Evolutionary conservation across 768 basidiomycete genomes (phyloP), one percentile per base, ranked within the genome.

Genomic region (Scleroderma bovista): DNA sequence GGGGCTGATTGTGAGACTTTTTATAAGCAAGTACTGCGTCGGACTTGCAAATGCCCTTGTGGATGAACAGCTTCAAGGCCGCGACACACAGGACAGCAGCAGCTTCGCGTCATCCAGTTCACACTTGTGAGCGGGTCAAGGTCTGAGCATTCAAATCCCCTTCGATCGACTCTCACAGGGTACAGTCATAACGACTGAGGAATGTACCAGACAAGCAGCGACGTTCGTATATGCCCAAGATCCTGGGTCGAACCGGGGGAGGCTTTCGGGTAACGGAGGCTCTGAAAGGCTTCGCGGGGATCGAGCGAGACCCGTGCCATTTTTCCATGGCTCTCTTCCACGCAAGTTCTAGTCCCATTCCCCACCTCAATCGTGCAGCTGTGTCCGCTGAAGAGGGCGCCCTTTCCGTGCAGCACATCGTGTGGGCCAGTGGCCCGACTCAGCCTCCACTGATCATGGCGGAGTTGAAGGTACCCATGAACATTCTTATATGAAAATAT

Each of bases 81-180:
- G 77, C 80, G 76, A 80, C 78, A 58, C 58, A 78, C 79, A 72
- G 71, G 71, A 70, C 57, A 59, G 56, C 52, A 12, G 12, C 34
- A 12, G 12, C 34, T 36, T 36, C 34, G 34, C 12, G 34, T 51
- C 42, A 22, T 38, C 26, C 34, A 44, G 52, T 66, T 57, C 57
- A 60, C 53, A 48, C 60, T 80, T 64, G 73, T 78, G 78, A 83
- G 81, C 80, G 81, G 83, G 81, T 77, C 75, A 83, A 84, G 81
- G 81, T 83, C 80, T 81, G 81, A 84, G 80, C 69, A 76, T 79
- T 79, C 65, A 58, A 78, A 68, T 78, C 79, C 77, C 75, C 75
- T 74, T 73, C 55, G 76, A 78, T 75, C 60, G 78, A 67, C 75
- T 70, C 77, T 77, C 78, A 78, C 76, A 57, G 81, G 74, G 75